Evolutionary conservation across 2,329 filamentous ascomycete genomes (phyloP).

Genomic region (Claviceps pazoutovae): DNA sequence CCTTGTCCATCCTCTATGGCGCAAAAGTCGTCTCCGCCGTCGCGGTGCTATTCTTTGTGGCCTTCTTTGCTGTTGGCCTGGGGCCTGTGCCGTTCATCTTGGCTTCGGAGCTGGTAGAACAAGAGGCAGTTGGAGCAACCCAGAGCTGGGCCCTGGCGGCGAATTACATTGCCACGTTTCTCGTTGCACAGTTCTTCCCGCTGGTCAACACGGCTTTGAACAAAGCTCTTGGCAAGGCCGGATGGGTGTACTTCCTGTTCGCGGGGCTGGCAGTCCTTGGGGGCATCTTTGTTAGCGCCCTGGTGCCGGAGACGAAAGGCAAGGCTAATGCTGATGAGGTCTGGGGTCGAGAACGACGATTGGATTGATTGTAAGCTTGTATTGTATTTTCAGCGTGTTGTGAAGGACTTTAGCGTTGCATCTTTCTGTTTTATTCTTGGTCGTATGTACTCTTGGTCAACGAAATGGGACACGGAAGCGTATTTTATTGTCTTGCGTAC

Average conservation of each 20-base stretch:
- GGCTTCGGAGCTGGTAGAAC: conserved; percentile 76
- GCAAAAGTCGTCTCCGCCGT: conserved; percentile 66
- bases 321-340: conserved; percentile 77
- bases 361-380: conserved; percentile 25
- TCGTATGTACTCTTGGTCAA: too few relatives aligned
- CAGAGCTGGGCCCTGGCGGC: conserved; percentile 79
- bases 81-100: conserved; percentile 93
- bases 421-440: neutral
- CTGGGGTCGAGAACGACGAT: conserved; percentile 56
- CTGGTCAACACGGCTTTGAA: conserved; percentile 66
- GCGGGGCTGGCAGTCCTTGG: conserved; percentile 56
- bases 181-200: conserved; percentile 92
- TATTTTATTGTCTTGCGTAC: too few relatives aligned
- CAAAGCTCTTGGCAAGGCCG: conserved; percentile 47
- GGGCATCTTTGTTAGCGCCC: conserved; percentile 55
- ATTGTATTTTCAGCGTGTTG: neutral
- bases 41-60: conserved; percentile 73
- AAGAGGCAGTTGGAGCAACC: conserved; percentile 80
- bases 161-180: conserved; percentile 81
- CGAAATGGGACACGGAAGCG: too few relatives aligned
- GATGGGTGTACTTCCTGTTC: conserved; percentile 89
- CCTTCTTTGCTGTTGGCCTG: conserved; percentile 77
- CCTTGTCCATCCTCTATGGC: conserved; percentile 61
- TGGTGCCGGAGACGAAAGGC: conserved; percentile 78
- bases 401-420: neutral